Evolutionary conservation across 2,329 filamentous ascomycete species (phyloP).

Genomic region (Rhynchosporium agropyri): DNA sequence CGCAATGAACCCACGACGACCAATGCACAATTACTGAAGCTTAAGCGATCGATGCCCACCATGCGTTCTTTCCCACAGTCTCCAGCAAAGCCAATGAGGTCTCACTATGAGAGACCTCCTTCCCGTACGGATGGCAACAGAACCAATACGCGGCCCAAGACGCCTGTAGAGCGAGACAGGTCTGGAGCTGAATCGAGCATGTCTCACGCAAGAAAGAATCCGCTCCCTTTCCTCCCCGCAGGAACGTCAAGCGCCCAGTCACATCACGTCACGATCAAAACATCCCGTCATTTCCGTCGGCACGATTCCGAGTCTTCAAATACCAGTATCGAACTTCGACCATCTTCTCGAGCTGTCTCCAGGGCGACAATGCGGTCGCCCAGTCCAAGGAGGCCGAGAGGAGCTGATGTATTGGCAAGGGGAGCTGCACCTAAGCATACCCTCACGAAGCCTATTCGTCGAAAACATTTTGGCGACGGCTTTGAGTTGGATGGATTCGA

Average conservation of each 20-base stretch:
- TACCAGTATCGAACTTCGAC: conserved; percentile 60
- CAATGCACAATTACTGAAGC: conserved; percentile 63
- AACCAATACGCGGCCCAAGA: conserved; percentile 65
- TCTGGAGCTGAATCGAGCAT: conserved; percentile 53
- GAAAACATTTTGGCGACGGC: conserved; percentile 84
- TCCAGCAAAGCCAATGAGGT: conserved; percentile 52
- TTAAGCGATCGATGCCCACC: conserved; percentile 66
- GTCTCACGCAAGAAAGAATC: conserved; percentile 59
- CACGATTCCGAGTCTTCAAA: conserved; percentile 76
- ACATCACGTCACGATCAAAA: conserved; percentile 76
- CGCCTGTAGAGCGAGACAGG: conserved; percentile 63
- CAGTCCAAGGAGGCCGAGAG: conserved; percentile 55
- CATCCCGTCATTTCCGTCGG: conserved; percentile 71
- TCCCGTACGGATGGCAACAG: conserved; percentile 58
- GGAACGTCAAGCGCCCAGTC: conserved; percentile 74
- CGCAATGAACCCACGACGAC: conserved; percentile 66
- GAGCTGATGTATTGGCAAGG: conserved; percentile 45
- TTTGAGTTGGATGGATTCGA: conserved; percentile 92
- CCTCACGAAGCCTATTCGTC: conserved; percentile 71
- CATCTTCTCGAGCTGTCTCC: conserved; percentile 59
- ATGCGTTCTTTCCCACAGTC: conserved; percentile 55
- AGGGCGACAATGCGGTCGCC: conserved; percentile 59
- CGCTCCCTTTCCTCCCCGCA: conserved; percentile 77
- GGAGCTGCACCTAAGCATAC: conserved; percentile 65
- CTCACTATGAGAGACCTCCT: conserved; percentile 59